Evolutionary conservation across 2,329 filamentous ascomycete genomes (phyloP).

Genomic region (Fusarium floridanum): DNA sequence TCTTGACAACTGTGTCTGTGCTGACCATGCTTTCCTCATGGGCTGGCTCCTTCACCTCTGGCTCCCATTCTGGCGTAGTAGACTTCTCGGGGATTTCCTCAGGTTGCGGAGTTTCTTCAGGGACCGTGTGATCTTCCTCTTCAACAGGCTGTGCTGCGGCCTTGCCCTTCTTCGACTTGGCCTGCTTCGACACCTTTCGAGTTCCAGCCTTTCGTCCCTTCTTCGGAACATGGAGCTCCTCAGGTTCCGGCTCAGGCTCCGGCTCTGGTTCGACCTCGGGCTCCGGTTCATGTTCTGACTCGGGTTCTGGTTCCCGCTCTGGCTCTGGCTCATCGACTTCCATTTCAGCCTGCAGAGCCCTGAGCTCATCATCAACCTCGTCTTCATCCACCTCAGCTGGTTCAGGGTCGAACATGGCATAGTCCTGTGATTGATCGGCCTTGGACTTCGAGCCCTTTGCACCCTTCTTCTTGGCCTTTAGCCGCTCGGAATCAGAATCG

Average conservation of each 20-base stretch:
- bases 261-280: constrained; percentile 15
- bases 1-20: constrained; percentile 58
- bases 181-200: constrained; percentile 66
- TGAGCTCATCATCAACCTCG: constrained; percentile 65
- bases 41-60: constrained; percentile 42
- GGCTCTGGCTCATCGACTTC: constrained; percentile 48
- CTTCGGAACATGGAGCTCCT: constrained; percentile 63
- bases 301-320: constrained; percentile 12
- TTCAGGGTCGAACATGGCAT: constrained; percentile 66
- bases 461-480: constrained; percentile 50
- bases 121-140: constrained; percentile 33
- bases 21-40: constrained; percentile 57
- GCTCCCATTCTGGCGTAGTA: constrained; percentile 21
- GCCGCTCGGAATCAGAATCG: constrained; percentile 61
- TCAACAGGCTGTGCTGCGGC: constrained; percentile 45
- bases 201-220: constrained; percentile 66
- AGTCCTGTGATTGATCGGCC: constrained; percentile 53
- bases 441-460: constrained; percentile 48
- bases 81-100: constrained; percentile 15
- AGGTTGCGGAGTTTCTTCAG: constrained; percentile 15
- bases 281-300: constrained; percentile 9
- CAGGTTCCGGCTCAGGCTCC: constrained; percentile 37
- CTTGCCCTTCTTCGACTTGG: constrained; percentile 60
- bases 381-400: constrained; percentile 61
- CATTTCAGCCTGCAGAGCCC: constrained; percentile 64